Base-by-base conservation (phyloP, 2,329 filamentous ascomycete genomes). In the Aureobasidium zeae region DNA sequence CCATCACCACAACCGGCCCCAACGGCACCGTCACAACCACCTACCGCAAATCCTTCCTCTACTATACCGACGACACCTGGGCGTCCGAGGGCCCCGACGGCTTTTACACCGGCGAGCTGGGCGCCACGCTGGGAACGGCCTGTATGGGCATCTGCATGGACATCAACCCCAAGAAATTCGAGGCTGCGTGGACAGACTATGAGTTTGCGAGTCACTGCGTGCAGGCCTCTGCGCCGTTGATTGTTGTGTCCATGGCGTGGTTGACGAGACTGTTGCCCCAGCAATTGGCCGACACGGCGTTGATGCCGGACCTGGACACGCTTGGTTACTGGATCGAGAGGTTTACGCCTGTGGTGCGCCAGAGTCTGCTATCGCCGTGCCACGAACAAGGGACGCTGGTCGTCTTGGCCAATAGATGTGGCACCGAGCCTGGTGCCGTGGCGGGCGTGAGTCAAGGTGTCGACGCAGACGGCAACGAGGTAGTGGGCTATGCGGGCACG, bases 181-280 rank as follows among this genome's bases (percentile, higher is more conserved):
- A 68, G 28, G 69, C 74, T 1, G 71, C 76, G 0, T 79, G 71
- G 64, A 66, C 66, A 2, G 68, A 63, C 3, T 81, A 74, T 55
- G 77, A 81, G 53, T 77, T 66, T 51, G 68, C 62, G 1, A 72
- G 65, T 17, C 76, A 83, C 31, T 65, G 80, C 5, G 57, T 86
- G 0, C 62, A 75, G 1, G 62, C 64, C 0, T 55, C 69, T 0
- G 73, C 80, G 0, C 76, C 77, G 11, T 49, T 88, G 0, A 77
- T 85, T 2, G 74, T 87, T 24, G 52, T 89, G 0, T 77, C 74
- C 3, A 88, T 88, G 84, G 83, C 85, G 0, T 89, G 83, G 84
- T 66, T 84, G 22, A 86, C 82, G 12, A 57, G 65, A 20, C 57
- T 76, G 17, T 2, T 67, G 59, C 44, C 76, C 68, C 48, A 71